phyloP scores from a whole-genome alignment of 164 flowering plant species.

The Platanus orientalis region DNA sequence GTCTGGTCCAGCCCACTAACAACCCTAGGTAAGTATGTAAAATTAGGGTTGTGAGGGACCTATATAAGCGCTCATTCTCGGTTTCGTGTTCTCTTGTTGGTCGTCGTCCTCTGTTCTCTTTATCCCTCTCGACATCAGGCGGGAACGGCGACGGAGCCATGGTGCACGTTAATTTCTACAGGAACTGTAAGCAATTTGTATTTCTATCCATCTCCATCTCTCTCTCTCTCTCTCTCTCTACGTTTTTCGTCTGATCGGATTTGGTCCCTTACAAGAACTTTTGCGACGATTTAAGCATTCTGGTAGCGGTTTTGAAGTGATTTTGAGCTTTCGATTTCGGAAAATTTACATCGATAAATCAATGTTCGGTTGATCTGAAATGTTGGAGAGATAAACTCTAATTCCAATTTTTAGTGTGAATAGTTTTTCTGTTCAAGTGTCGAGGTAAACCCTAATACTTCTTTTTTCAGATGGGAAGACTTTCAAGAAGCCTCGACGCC shows the following conservation, averaged over 20 bases:
- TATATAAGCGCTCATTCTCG: background rate
- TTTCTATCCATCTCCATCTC: too few species aligned
- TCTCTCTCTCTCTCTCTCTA: background rate
- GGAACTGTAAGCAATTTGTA: constrained; percentile 26
- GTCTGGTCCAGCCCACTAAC: too few species aligned
- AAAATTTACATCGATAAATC: too few species aligned
- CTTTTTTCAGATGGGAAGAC: constrained; percentile 30
- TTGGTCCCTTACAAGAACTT: too few species aligned
- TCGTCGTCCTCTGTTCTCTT: background rate
- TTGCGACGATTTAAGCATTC: too few species aligned
- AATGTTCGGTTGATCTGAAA: too few species aligned
- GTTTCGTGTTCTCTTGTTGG: background rate
- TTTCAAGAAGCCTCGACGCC: too few species aligned
- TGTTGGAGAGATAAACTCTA: too few species aligned
- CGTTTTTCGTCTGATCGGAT: background rate
- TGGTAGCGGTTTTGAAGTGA: too few species aligned
- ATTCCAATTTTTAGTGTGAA: too few species aligned
- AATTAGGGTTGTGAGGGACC: background rate
- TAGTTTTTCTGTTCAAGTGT: background rate
- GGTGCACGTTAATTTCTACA: constrained; percentile 23
- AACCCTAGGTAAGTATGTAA: too few species aligned
- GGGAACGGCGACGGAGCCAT: background rate
- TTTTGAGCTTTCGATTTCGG: too few species aligned
- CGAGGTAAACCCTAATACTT: background rate
- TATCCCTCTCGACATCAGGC: background rate